Conservation (phyloP, 768 basidiomycete species). For the Hericium rajendrae region DNA sequence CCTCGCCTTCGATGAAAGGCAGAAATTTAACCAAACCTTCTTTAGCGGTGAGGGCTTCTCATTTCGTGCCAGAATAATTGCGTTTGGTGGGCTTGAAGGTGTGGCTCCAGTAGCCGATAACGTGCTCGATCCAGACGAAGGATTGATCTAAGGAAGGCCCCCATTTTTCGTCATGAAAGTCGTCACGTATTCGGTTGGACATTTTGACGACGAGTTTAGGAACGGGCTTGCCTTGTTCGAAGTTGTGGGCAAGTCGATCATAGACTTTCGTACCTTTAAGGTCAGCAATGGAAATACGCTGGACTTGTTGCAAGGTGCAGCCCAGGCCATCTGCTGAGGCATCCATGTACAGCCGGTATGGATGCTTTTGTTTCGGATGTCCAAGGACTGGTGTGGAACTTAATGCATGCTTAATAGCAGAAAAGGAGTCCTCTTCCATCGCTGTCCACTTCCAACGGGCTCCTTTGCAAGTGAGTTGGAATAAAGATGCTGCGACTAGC, state of each 20-base stretch:
- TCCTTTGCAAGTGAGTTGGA: constrained; percentile 23
- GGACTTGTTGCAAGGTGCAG: constrained; percentile 17
- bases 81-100: neutral
- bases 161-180: no score
- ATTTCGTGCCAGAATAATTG: no score
- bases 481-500: constrained; percentile 24
- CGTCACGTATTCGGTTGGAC: no score
- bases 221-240: neutral
- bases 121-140: constrained; percentile 11
- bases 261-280: constrained; percentile 15
- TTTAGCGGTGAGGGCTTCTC: no score
- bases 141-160: neutral
- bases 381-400: constrained; percentile 24
- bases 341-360: constrained; percentile 29
- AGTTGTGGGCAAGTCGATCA: constrained; percentile 7
- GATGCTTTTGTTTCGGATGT: constrained; percentile 19
- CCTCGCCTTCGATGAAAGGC: constrained; percentile 25
- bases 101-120: constrained; percentile 15
- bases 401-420: constrained; percentile 21
- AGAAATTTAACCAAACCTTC: no score
- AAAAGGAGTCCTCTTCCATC: constrained; percentile 20
- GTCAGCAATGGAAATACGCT: constrained; percentile 12
- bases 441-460: constrained; percentile 16
- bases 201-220: neutral
- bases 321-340: constrained; percentile 15